Conservation (phyloP, 2,329 filamentous ascomycete species). For the Cordyceps javanica region DNA sequence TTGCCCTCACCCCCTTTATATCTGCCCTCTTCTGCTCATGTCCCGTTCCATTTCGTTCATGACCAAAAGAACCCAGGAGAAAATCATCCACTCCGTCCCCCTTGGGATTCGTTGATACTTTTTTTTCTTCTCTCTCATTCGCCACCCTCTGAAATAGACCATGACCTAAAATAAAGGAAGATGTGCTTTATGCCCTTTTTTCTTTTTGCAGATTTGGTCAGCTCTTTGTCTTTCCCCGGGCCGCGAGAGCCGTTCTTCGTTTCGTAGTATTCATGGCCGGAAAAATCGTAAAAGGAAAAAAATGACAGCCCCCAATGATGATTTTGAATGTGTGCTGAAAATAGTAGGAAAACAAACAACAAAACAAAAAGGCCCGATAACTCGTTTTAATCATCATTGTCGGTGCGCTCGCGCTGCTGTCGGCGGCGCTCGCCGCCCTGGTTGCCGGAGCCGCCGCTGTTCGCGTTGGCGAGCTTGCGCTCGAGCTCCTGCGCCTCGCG, state of each 20-base stretch:
- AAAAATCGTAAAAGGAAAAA: too few species aligned
- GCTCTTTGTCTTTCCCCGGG: background rate
- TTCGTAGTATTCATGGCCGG: background rate
- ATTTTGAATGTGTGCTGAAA: background rate
- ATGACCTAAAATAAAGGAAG: too few species aligned
- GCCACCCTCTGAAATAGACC: too few species aligned
- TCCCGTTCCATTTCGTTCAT: conserved; percentile 5
- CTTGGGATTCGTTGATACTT: background rate
- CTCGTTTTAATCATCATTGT: conserved; percentile 49
- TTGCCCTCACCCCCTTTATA: background rate
- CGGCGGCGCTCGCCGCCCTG: conserved; percentile 24
- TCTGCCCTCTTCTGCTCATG: background rate
- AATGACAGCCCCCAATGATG: background rate
- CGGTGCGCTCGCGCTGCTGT: conserved; percentile 42
- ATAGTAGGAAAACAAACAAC: background rate
- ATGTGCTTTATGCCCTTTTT: too few species aligned
- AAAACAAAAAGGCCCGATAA: background rate
- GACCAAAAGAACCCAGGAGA: background rate
- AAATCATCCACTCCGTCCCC: background rate
- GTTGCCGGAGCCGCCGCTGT: conserved; percentile 26
- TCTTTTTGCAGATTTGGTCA: too few species aligned
- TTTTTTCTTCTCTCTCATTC: too few species aligned
- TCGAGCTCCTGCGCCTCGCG: conserved; percentile 67
- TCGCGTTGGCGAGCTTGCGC: conserved; percentile 51
- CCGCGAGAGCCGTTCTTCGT: background rate